Conservation (phyloP, 371 early-diverging fungal genomes). For the Mortierella sp. region DNA sequence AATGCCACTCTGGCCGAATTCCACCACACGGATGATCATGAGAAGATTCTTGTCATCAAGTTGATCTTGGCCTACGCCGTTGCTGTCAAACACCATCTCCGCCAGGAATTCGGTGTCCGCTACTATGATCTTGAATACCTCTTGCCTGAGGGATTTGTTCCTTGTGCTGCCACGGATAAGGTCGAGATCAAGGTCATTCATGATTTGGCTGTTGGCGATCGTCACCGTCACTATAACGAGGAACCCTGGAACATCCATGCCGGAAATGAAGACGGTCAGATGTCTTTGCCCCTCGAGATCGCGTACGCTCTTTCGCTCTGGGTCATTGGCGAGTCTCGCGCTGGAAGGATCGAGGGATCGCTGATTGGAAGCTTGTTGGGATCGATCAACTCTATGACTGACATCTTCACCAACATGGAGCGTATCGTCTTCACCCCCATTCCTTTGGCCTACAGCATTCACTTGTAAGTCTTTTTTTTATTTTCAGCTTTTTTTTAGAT, state of each 20-base stretch:
- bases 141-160: conserved; percentile 58
- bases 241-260: conserved; percentile 32
- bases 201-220: conserved; percentile 32
- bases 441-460: conserved; percentile 82
- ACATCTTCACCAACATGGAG: conserved; percentile 62
- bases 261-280: conserved; percentile 42
- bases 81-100: conserved; percentile 78
- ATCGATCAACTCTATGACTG: conserved; percentile 48
- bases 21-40: conserved; percentile 58
- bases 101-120: conserved; percentile 72
- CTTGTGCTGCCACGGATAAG: conserved; percentile 39
- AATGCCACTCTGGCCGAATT: conserved; percentile 16
- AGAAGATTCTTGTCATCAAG: conserved; percentile 76
- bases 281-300: conserved; percentile 50
- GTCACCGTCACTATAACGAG: conserved; percentile 32
- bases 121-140: conserved; percentile 66
- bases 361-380: conserved; percentile 37
- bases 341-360: conserved; percentile 28
- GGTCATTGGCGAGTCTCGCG: conserved; percentile 44
- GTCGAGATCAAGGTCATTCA: conserved; percentile 24
- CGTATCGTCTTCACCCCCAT: conserved; percentile 83
- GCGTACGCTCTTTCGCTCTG: conserved; percentile 42
- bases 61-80: conserved; percentile 76
- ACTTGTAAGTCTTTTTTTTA: conserved; percentile 56
- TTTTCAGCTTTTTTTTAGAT: neutral